phyloP scores from a whole-genome alignment of 75 land plant genomes.

The Cryptomeria japonica region DNA sequence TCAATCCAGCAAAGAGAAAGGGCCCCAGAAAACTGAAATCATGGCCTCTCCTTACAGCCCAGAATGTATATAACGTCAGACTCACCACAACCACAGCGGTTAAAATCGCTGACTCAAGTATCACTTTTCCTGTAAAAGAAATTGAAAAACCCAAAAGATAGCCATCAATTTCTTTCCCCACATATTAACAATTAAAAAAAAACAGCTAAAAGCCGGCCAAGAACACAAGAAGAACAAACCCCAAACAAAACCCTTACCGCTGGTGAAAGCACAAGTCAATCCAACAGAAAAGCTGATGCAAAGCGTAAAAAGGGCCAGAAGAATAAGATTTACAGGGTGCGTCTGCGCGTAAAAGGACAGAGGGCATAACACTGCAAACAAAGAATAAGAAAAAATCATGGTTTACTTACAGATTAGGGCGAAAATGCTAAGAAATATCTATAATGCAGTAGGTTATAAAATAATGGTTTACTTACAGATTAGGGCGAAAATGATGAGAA shows the following conservation, averaged over 20 bases:
- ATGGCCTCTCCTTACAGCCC: slow-evolving; percentile 52
- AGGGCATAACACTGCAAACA: slow-evolving; percentile 60
- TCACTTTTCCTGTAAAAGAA: slow-evolving; percentile 50
- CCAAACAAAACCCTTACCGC: slow-evolving; percentile 44
- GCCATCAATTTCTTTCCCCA: too few relatives aligned
- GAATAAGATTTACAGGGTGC: slow-evolving; percentile 75
- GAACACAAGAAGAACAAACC: background rate
- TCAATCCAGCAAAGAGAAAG: slow-evolving; percentile 57
- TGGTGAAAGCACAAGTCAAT: slow-evolving; percentile 69
- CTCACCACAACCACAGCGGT: slow-evolving; percentile 47
- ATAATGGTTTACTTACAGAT: too few relatives aligned
- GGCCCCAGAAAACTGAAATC: slow-evolving; percentile 65
- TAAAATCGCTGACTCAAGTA: slow-evolving; percentile 48
- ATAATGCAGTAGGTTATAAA: slow-evolving; percentile 11
- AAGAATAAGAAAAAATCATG: background rate
- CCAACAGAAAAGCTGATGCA: slow-evolving; percentile 69
- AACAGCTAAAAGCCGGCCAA: background rate
- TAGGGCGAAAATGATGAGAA: too few relatives aligned
- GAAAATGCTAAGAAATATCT: slow-evolving; percentile 31
- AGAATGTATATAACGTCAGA: slow-evolving; percentile 55
- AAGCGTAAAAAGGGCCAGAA: slow-evolving; percentile 73
- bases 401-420: slow-evolving; percentile 37
- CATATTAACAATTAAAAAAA: background rate
- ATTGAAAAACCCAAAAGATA: background rate
- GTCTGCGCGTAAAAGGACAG: slow-evolving; percentile 60